Evolutionary conservation across 345 rosid genomes (phyloP), one percentile per base, ranked within the genome.

Genomic region (Salix purpurea): DNA sequence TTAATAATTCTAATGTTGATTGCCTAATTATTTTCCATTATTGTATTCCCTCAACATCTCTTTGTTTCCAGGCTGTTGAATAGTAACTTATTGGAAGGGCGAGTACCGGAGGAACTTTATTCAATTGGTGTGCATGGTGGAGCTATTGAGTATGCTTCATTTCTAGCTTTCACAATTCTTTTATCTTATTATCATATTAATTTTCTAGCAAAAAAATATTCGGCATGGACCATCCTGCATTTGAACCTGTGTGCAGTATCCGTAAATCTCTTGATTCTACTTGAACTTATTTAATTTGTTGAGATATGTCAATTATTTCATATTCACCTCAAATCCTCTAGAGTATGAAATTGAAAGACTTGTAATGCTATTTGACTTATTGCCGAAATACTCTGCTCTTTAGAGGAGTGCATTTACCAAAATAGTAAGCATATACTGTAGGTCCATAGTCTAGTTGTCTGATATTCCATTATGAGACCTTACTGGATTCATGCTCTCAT

Each of bases 51-150:
- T 42, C 4, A 36, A 71, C 39, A 65, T 70, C 21, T 62, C 48
- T 70, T 16, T 56, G 12, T 54, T 81, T 34, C 58, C 83, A 93
- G 99, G 89, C 76, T 87, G 58, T 80, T 96, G 86, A 90, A 90
- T 76, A 80, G 80, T 79, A 93, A 93, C 78, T 79, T 86, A 70
- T 74, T 96, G 85, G 88, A 92, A 85, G 99, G 98, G 67, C 82
- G 75, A 75, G 99, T 96, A 42, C 94, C 97, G 6, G 98, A 87
- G 80, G 91, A 91, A 72, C 88, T 96, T 70, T 96, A 88, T 84
- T 84, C 95, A 68, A 87, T 96, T 82, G 93, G 97, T 80, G 90
- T 96, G 81, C 97, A 89, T 69, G 99, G 99, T 73, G 99, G 99
- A 78, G 86, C 85, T 39, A 90, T 96, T 32, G 94, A 96, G 99